phyloP scores from a whole-genome alignment of 1,284 basidiomycete genomes.

The Golubevia sp. region DNA sequence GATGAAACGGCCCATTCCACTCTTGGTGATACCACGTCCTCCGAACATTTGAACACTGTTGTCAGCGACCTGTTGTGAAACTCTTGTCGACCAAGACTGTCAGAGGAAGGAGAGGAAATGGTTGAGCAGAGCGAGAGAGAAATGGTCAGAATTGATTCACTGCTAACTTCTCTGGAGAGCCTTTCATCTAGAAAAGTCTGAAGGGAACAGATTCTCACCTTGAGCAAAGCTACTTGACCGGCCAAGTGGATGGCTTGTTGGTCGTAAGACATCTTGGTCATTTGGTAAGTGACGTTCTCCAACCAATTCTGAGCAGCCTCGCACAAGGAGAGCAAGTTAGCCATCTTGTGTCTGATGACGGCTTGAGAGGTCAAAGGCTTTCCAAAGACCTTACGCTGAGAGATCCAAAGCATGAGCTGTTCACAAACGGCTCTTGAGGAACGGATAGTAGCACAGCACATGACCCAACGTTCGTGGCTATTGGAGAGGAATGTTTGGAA shows the following conservation, averaged over 20 bases:
- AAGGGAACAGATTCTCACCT: too few species aligned
- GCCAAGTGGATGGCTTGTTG: conserved; percentile 54
- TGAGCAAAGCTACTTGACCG: conserved; percentile 56
- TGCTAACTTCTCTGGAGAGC: too few species aligned
- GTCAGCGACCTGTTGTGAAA: conserved; percentile 55
- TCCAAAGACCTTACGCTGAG: conserved; percentile 61
- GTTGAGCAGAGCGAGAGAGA: too few species aligned
- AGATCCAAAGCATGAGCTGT: conserved; percentile 52
- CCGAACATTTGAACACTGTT: conserved; percentile 54
- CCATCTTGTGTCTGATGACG: conserved; percentile 57
- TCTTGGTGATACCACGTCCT: conserved; percentile 59
- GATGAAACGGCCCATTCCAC: conserved; percentile 53
- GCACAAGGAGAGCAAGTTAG: conserved; percentile 42
- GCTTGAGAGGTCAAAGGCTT: conserved; percentile 54
- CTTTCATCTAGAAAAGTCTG: too few species aligned
- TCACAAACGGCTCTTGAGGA: conserved; percentile 62
- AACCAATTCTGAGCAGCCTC: conserved; percentile 58
- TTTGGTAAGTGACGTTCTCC: conserved; percentile 58
- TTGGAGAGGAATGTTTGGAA: too few species aligned
- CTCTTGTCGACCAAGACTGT: conserved; percentile 50
- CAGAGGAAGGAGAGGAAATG: too few species aligned
- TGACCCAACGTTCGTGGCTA: conserved; percentile 67
- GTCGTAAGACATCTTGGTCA: conserved; percentile 60
- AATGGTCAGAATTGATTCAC: too few species aligned
- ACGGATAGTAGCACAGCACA: conserved; percentile 74